Percentiles rank a stretch among this genome's conserved stretches.
Conservation (phyloP, 495 filamentous ascomycete genomes). For the Hamigera avellanea region DNA sequence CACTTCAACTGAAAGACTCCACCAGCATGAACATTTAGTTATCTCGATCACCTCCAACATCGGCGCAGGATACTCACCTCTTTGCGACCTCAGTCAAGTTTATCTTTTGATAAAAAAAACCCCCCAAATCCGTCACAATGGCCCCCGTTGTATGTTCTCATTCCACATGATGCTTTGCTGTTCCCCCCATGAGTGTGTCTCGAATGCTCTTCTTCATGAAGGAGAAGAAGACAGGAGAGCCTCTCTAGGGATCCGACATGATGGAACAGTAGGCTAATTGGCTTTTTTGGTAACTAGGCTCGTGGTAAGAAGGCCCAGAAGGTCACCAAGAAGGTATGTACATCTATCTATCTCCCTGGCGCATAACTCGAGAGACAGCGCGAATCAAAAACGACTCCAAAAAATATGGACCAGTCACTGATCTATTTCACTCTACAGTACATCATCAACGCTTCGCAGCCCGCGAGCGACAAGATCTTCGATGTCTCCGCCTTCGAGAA, state of each 20-base stretch:
- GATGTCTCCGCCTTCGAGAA: conserved; percentile 97
- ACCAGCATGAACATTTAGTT: too few species aligned
- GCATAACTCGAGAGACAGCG: neutral
- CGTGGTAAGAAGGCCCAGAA: conserved; percentile 53
- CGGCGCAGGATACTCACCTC: conserved; percentile 50
- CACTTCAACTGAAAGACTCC: conserved; percentile 1
- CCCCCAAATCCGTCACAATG: conserved; percentile 32
- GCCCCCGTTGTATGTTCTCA: conserved; percentile 61
- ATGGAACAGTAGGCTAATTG: conserved; percentile 37
- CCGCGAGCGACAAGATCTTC: conserved; percentile 99
- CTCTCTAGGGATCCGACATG: conserved; percentile 28
- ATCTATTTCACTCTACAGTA: conserved; percentile 47
- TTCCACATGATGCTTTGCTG: conserved; percentile 75
- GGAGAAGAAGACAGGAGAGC: neutral
- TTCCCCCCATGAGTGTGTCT: conserved; percentile 30
- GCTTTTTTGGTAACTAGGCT: conserved; percentile 25
- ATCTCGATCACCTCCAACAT: conserved; percentile 14
- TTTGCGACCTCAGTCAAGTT: conserved; percentile 36
- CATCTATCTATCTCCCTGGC: neutral
- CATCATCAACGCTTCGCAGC: conserved; percentile 97
- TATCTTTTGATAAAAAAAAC: conserved; percentile 14
- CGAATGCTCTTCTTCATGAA: conserved; percentile 6
- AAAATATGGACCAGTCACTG: conserved; percentile 3
- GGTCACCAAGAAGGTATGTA: conserved; percentile 55
- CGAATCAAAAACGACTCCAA: conserved; percentile 2